Conservation (phyloP, 352 stramenopile species). For the Globisporangium splendens region DNA sequence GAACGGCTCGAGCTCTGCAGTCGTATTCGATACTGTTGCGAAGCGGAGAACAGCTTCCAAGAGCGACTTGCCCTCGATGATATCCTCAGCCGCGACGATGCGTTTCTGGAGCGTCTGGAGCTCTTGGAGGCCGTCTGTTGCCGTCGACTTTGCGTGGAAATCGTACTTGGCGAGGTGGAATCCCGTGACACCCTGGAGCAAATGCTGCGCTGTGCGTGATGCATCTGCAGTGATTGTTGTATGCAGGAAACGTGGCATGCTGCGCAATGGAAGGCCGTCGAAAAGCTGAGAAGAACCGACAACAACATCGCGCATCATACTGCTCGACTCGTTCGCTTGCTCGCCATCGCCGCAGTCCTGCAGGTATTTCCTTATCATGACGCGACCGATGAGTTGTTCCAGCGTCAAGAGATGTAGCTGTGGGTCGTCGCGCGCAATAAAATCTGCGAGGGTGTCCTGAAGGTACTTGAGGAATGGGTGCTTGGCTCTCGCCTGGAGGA, state of each 20-base stretch:
- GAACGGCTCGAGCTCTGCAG: constrained; percentile 11
- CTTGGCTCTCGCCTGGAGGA: constrained; percentile 25
- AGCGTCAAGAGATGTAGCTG: constrained; percentile 22
- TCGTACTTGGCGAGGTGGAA: constrained; percentile 14
- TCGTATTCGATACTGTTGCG: constrained; percentile 6
- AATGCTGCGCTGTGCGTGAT: neutral
- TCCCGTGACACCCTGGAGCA: constrained; percentile 5
- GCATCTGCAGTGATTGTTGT: neutral
- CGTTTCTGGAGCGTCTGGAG: neutral
- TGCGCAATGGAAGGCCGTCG: constrained; percentile 10
- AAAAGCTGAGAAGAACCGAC: constrained; percentile 21
- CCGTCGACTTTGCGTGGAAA: neutral
- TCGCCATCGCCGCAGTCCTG: constrained; percentile 7
- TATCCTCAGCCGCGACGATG: constrained; percentile 4
- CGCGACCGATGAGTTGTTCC: constrained; percentile 24
- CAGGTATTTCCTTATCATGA: constrained; percentile 22
- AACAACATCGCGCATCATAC: constrained; percentile 9
- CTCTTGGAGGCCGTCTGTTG: neutral
- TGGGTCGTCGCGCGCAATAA: constrained; percentile 21
- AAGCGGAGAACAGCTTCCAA: constrained; percentile 12
- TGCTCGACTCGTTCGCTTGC: neutral
- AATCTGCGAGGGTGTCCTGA: constrained; percentile 20
- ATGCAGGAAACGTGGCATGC: constrained; percentile 20
- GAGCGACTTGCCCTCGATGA: constrained; percentile 8
- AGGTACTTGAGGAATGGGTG: constrained; percentile 28